Conservation (phyloP, 139 green algal genomes). For the Tetraselmis chui region DNA sequence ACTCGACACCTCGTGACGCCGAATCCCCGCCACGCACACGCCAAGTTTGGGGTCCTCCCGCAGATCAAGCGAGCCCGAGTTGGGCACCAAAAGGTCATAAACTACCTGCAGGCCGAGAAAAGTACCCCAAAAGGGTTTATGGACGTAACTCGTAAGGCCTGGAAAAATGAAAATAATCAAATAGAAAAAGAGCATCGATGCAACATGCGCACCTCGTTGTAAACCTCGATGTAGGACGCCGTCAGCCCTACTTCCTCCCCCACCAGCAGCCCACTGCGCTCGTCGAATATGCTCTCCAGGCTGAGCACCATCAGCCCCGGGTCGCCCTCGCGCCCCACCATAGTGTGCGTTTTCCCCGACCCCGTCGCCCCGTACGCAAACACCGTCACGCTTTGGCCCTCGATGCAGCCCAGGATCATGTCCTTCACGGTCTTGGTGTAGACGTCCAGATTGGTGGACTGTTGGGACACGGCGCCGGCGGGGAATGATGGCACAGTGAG, state of each 20-base stretch:
- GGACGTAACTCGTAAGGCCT: neutral
- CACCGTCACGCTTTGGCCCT: conserved; percentile 74
- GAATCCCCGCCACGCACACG: conserved; percentile 5
- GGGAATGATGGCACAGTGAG: too few species aligned
- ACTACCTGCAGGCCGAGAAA: conserved; percentile 20
- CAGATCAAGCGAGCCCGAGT: conserved; percentile 5
- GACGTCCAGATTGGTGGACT: conserved; percentile 57
- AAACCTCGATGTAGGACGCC: conserved; percentile 65
- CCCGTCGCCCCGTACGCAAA: conserved; percentile 52
- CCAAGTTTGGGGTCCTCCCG: conserved; percentile 16
- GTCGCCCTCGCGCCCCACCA: conserved; percentile 49
- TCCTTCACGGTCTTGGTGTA: conserved; percentile 59
- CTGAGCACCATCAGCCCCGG: conserved; percentile 79
- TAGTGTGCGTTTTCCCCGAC: conserved; percentile 61
- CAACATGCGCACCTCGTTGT: conserved; percentile 54
- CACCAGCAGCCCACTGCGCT: conserved; percentile 25
- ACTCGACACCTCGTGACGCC: neutral
- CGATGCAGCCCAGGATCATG: conserved; percentile 52
- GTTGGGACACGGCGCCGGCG: neutral
- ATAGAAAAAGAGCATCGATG: neutral
- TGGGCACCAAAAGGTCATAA: conserved; percentile 2
- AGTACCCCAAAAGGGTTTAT: too few species aligned
- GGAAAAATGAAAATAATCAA: neutral
- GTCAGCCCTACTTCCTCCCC: conserved; percentile 48
- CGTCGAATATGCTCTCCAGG: conserved; percentile 62